Evolutionary conservation across 2,329 filamentous ascomycete genomes (phyloP).

Genomic region (Xylaria sp.): DNA sequence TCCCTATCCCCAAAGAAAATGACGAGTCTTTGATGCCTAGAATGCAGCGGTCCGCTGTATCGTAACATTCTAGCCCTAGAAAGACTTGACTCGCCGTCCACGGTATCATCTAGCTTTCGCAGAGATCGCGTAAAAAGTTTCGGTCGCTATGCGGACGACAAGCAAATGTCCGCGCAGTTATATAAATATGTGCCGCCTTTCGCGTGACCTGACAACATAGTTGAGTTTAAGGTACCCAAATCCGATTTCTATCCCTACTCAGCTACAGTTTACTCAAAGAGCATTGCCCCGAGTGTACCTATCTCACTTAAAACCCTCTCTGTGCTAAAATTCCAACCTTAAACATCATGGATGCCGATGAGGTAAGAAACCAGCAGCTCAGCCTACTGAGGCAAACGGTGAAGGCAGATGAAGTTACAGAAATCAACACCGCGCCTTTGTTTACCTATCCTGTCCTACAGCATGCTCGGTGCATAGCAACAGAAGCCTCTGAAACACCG

Average conservation of each 20-base stretch:
- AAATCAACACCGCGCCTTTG: constrained; percentile 29
- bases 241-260: background rate
- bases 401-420: constrained; percentile 18
- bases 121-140: too few relatives aligned
- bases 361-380: background rate
- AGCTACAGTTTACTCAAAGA: background rate
- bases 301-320: background rate
- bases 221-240: background rate
- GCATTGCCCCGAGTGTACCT: background rate
- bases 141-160: too few relatives aligned
- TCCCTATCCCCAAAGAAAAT: background rate
- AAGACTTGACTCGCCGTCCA: background rate
- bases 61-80: background rate
- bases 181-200: background rate
- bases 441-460: constrained; percentile 29
- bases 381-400: constrained; percentile 20
- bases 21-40: background rate
- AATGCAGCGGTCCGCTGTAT: background rate
- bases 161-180: too few relatives aligned
- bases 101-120: background rate
- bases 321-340: background rate
- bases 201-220: background rate
- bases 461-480: background rate
- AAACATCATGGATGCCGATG: background rate
- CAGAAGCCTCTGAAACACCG: background rate